phyloP scores from a whole-genome alignment of 768 basidiomycete genomes.

The Mycena filopes region DNA sequence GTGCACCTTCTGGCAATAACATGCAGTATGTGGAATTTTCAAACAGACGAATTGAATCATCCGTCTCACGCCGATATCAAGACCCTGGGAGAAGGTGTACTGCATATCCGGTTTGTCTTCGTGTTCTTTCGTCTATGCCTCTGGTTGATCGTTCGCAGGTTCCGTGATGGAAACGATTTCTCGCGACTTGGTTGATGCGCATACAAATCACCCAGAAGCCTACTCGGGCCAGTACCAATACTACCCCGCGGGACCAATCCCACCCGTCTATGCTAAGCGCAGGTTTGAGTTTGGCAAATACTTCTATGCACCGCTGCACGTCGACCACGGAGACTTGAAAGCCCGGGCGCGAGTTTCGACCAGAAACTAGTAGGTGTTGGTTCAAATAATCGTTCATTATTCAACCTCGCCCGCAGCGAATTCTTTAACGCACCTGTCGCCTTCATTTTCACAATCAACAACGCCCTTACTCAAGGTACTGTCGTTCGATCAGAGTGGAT shows the following conservation, averaged over 20 bases:
- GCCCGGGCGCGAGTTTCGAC: conserved; percentile 20
- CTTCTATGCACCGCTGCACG: conserved; percentile 25
- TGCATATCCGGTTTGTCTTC: conserved; percentile 20
- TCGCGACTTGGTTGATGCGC: conserved; percentile 22
- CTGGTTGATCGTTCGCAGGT: conserved; percentile 5
- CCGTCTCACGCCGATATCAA: background rate
- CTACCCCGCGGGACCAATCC: conserved; percentile 28
- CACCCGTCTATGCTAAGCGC: conserved; percentile 22
- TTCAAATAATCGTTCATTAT: background rate
- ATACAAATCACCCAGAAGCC: conserved; percentile 13
- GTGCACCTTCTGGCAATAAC: conserved; percentile 29
- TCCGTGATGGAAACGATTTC: conserved; percentile 18
- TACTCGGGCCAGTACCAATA: conserved; percentile 28
- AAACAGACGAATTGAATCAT: no score
- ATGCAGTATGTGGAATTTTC: conserved; percentile 25
- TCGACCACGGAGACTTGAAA: conserved; percentile 26
- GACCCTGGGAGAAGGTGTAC: conserved; percentile 35
- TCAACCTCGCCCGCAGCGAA: conserved; percentile 10
- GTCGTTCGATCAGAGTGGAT: background rate
- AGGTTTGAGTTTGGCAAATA: conserved; percentile 32
- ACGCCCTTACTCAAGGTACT: conserved; percentile 29
- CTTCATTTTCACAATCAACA: conserved; percentile 34
- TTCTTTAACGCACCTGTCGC: conserved; percentile 32
- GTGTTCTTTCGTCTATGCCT: background rate
- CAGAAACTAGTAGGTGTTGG: conserved; percentile 22